Percentiles rank a stretch among this genome's conserved stretches.
These are phyloP conservation scores for Tylopilus vinaceipallidus DNA, from an alignment of 768 basidiomycete species.

Conservation along the genomic window DNA sequence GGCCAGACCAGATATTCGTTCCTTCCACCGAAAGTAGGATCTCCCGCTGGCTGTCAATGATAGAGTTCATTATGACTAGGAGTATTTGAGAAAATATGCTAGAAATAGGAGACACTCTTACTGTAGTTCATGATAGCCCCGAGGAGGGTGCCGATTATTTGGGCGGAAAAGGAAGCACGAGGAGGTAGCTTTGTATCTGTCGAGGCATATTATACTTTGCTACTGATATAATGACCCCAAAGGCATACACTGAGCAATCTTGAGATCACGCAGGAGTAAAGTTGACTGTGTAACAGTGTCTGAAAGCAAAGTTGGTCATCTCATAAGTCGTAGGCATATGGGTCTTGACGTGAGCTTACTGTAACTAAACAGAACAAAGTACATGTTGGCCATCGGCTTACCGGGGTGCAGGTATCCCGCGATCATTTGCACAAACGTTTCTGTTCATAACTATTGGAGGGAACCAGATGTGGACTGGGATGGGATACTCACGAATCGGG, in stretches of 20 bases:
- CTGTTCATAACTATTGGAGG: slow-evolving; percentile 5
- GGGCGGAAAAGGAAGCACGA: slow-evolving; percentile 59
- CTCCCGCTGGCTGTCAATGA: slow-evolving; percentile 49
- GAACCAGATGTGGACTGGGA: neutral
- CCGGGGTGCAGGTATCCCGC: slow-evolving; percentile 37
- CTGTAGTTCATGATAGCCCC: slow-evolving; percentile 48
- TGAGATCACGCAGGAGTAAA: slow-evolving; percentile 56
- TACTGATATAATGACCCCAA: slow-evolving; percentile 8
- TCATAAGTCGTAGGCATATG: slow-evolving; percentile 20
- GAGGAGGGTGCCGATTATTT: slow-evolving; percentile 54
- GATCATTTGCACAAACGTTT: slow-evolving; percentile 36
- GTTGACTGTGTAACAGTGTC: slow-evolving; percentile 49
- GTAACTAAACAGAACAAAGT: slow-evolving; percentile 44
- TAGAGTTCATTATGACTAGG: slow-evolving; percentile 58
- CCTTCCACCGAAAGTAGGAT: slow-evolving; percentile 55
- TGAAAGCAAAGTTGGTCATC: slow-evolving; percentile 32
- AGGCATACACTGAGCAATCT: slow-evolving; percentile 34
- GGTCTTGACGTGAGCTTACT: slow-evolving; percentile 35
- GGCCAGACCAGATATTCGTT: slow-evolving; percentile 39
- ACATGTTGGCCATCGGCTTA: slow-evolving; percentile 44
- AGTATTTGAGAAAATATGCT: slow-evolving; percentile 10
- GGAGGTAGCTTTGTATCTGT: slow-evolving; percentile 56
- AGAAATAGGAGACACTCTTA: slow-evolving; percentile 14
- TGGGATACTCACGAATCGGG: slow-evolving; percentile 18
- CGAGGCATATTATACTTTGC: slow-evolving; percentile 36